Conservation (phyloP, 352 stramenopile species). For the Blastocystis hominis region DNA sequence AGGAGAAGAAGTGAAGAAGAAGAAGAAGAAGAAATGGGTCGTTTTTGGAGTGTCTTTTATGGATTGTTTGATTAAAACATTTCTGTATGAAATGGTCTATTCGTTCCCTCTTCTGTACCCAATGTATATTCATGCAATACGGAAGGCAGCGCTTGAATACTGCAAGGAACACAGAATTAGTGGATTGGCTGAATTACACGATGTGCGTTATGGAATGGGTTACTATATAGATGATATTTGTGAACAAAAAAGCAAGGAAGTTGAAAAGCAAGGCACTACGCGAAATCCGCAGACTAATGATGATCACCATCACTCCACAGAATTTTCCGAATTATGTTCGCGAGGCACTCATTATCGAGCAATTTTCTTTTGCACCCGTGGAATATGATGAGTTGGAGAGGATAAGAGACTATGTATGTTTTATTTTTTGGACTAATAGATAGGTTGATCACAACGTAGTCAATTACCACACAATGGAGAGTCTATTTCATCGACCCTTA, state of each 20-base stretch:
- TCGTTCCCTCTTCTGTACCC: neutral
- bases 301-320: too few species aligned
- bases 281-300: neutral
- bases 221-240: neutral
- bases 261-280: neutral
- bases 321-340: neutral
- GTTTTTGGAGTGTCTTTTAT: neutral
- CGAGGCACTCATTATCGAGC: neutral
- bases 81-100: neutral
- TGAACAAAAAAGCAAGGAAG: neutral
- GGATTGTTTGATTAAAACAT: neutral
- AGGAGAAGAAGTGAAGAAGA: constrained; percentile 52
- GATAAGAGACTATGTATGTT: neutral
- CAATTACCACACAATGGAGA: neutral
- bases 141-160: neutral
- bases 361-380: neutral
- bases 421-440: neutral
- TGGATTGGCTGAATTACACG: neutral
- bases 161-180: neutral
- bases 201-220: neutral
- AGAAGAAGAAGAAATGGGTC: neutral
- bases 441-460: neutral
- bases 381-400: neutral
- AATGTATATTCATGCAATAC: neutral
- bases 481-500: neutral